Percentiles rank a stretch among this genome's conserved stretches.
These are phyloP conservation scores for Groenewaldozyma tartarivorans DNA, from an alignment of 805 yeast species.

Conservation along the genomic window DNA sequence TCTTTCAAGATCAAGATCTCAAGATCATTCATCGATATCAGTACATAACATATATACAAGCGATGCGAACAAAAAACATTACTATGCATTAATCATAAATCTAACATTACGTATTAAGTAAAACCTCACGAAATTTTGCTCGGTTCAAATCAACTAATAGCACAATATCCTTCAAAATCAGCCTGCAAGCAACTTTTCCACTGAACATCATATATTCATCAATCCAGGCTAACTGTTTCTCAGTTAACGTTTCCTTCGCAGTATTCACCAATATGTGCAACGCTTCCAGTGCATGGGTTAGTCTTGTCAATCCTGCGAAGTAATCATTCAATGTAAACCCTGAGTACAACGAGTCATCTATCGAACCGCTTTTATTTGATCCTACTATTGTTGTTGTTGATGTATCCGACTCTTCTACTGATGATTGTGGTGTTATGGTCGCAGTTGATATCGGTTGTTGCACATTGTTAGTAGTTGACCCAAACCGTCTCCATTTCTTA, in stretches of 20 bases:
- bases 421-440: too few relatives aligned
- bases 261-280: not conserved
- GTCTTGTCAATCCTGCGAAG: not conserved
- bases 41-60: too few relatives aligned
- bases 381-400: not conserved
- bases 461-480: not conserved
- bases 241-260: not conserved
- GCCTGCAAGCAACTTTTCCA: conserved; percentile 11
- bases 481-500: not conserved
- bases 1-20: too few relatives aligned
- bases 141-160: conserved; percentile 8
- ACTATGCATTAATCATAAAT: too few relatives aligned
- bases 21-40: too few relatives aligned
- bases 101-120: not conserved
- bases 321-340: not conserved
- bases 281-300: not conserved
- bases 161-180: conserved; percentile 9
- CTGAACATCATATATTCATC: conserved; percentile 5
- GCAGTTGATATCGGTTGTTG: not conserved
- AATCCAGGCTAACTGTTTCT: conserved; percentile 7
- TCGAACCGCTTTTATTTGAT: not conserved
- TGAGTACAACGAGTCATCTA: not conserved
- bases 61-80: too few relatives aligned
- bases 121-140: conserved; percentile 8
- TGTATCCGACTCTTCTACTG: too few relatives aligned